phyloP scores from a whole-genome alignment of 805 yeast genomes.

The Wickerhamiella brachini region DNA sequence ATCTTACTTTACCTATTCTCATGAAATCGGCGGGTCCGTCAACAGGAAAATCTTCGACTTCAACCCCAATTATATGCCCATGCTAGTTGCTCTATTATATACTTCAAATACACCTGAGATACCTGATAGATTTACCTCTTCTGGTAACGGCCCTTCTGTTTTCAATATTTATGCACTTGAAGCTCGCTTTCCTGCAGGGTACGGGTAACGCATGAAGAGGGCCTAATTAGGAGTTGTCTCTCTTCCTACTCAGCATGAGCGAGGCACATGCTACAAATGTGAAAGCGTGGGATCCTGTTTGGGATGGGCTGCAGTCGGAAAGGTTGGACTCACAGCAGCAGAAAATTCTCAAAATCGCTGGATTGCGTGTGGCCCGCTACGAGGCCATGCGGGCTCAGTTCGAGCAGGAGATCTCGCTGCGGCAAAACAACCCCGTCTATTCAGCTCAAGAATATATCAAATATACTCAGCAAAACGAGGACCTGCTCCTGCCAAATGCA shows the following conservation, averaged over 20 bases:
- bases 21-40: too few species aligned
- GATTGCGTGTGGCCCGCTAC: conserved; percentile 1
- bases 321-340: background rate
- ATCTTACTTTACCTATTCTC: too few species aligned
- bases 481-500: background rate
- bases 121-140: background rate
- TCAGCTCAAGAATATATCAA: background rate
- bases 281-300: background rate
- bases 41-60: background rate
- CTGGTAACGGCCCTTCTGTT: background rate
- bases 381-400: background rate
- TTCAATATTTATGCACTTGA: background rate
- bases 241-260: background rate
- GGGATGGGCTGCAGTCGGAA: background rate
- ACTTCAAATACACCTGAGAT: background rate
- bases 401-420: conserved; percentile 1
- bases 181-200: background rate
- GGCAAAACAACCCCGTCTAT: conserved; percentile 1
- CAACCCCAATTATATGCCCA: too few species aligned
- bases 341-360: background rate
- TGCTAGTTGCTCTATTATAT: background rate
- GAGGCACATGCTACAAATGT: background rate
- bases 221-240: background rate
- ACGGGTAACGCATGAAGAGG: background rate
- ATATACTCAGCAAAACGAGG: background rate